These are phyloP conservation scores for Populus tomentosa DNA, from an alignment of 441 rosid genomes.

Conservation along the genomic window DNA sequence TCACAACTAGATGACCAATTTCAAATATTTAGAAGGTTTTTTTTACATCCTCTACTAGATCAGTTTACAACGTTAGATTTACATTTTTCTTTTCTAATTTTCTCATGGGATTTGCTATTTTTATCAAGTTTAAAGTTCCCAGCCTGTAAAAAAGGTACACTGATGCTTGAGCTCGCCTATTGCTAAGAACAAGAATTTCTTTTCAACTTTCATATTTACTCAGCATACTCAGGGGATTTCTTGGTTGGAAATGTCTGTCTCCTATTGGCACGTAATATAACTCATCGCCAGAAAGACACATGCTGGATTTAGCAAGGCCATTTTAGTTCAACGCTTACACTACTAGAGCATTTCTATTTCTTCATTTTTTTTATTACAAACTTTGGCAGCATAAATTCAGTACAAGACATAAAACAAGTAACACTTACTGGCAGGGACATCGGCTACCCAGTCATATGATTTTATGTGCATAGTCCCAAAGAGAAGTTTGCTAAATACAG, in stretches of 20 bases:
- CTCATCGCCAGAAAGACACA: too few relatives aligned
- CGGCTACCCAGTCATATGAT: conserved; percentile 81
- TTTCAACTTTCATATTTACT: too few relatives aligned
- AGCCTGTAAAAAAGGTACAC: too few relatives aligned
- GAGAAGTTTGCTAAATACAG: conserved; percentile 88
- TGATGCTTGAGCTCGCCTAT: too few relatives aligned
- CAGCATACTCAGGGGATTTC: too few relatives aligned
- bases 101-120: background rate
- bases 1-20: background rate
- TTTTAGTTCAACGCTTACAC: too few relatives aligned
- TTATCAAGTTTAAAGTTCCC: background rate
- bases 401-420: background rate
- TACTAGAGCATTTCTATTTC: too few relatives aligned
- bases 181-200: too few relatives aligned
- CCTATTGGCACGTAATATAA: too few relatives aligned
- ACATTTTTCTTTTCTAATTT: background rate
- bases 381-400: background rate
- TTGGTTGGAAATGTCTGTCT: too few relatives aligned
- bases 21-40: background rate
- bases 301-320: too few relatives aligned
- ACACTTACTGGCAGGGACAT: conserved; percentile 38
- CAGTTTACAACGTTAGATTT: background rate
- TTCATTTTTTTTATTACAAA: background rate
- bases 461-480: conserved; percentile 91
- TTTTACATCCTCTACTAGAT: background rate